Evolutionary conservation across 176 grass and related monocot species (phyloP).

Genomic region (Zizania latifolia): DNA sequence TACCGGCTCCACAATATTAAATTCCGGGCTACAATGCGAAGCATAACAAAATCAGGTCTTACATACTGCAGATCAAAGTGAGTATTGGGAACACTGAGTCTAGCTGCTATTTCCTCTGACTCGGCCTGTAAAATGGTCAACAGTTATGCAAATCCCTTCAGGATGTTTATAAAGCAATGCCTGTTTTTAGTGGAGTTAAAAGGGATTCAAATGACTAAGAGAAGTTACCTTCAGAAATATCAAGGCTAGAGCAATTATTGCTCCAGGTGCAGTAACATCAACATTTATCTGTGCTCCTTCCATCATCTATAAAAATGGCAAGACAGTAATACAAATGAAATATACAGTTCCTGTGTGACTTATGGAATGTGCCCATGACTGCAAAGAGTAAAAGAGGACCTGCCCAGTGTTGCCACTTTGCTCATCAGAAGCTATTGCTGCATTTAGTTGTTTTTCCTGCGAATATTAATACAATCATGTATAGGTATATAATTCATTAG

Average conservation of each 20-base stretch:
- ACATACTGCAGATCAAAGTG: conserved; percentile 91
- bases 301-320: conserved; percentile 55
- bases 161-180: background rate
- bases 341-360: background rate
- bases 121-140: conserved; percentile 56
- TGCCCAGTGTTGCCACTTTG: conserved; percentile 55
- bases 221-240: conserved; percentile 83
- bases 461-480: conserved; percentile 19
- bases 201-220: conserved; percentile 1
- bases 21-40: conserved; percentile 79
- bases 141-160: conserved; percentile 20
- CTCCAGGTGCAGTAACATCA: conserved; percentile 94
- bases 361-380: conserved; percentile 17
- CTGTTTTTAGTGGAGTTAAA: background rate
- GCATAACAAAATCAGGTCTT: conserved; percentile 97
- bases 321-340: conserved; percentile 22
- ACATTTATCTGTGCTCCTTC: conserved; percentile 89
- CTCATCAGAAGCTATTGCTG: conserved; percentile 42
- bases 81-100: conserved; percentile 62
- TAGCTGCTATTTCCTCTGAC: conserved; percentile 76
- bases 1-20: conserved; percentile 96
- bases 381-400: conserved; percentile 39
- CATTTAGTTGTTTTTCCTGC: conserved; percentile 58
- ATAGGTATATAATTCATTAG: background rate
- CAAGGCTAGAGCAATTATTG: conserved; percentile 88